Evolutionary conservation across 768 basidiomycete species (phyloP).

Genomic region (Naganishia antarctica): DNA sequence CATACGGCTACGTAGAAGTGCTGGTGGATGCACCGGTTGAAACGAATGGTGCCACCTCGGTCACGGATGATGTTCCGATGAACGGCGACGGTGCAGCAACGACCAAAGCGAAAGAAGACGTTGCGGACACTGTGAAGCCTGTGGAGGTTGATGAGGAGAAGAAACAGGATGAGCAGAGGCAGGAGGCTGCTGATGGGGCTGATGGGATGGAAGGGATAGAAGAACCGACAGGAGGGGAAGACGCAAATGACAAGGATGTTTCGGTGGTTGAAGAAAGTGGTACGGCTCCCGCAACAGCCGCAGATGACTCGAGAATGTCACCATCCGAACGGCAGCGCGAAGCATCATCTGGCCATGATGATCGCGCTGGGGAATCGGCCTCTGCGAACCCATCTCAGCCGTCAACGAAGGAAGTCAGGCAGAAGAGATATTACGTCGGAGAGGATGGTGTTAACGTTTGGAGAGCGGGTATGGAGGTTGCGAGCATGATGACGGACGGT

Average conservation of each 20-base stretch:
- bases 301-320: slow-evolving; percentile 2
- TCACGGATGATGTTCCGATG: not conserved
- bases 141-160: slow-evolving; percentile 7
- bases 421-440: slow-evolving; percentile 64
- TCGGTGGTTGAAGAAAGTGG: not conserved
- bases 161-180: not conserved
- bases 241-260: not conserved
- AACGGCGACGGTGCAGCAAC: not conserved
- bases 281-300: not conserved
- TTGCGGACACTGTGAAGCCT: not conserved
- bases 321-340: slow-evolving; percentile 6
- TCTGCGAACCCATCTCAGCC: slow-evolving; percentile 3
- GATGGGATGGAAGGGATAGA: slow-evolving; percentile 16
- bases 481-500: slow-evolving; percentile 75
- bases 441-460: slow-evolving; percentile 85
- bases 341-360: not conserved
- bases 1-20: slow-evolving; percentile 69
- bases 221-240: not conserved
- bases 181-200: not conserved
- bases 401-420: slow-evolving; percentile 51
- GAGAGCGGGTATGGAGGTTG: slow-evolving; percentile 82
- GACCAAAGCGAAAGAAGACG: not conserved
- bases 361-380: slow-evolving; percentile 26
- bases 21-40: slow-evolving; percentile 26
- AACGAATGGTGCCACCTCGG: not conserved